phyloP scores from a whole-genome alignment of 768 basidiomycete genomes.

The Rossbeevera mucosa region DNA sequence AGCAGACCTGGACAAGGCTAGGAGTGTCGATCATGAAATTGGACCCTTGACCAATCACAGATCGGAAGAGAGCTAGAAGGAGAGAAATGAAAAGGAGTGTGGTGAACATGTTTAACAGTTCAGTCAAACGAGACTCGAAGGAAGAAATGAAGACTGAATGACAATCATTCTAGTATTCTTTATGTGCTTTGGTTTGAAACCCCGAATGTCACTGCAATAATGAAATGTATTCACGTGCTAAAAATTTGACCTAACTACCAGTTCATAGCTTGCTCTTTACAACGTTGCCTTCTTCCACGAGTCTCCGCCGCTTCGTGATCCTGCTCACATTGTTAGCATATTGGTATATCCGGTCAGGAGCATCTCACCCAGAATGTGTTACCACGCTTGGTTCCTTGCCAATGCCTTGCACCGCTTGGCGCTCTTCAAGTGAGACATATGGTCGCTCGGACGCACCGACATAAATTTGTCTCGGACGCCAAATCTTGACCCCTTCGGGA shows the following conservation, averaged over 20 bases:
- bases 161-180: conserved; percentile 9
- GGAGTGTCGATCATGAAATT: conserved; percentile 53
- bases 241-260: background rate
- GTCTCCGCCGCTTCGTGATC: conserved; percentile 30
- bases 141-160: background rate
- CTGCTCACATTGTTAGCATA: conserved; percentile 11
- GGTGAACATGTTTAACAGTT: conserved; percentile 81
- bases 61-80: conserved; percentile 51
- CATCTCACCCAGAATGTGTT: conserved; percentile 70
- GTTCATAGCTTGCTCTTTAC: conserved; percentile 28
- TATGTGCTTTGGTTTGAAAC: conserved; percentile 16
- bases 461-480: conserved; percentile 86
- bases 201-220: conserved; percentile 9
- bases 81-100: conserved; percentile 73
- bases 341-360: background rate
- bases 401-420: conserved; percentile 48
- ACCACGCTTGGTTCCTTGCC: conserved; percentile 60
- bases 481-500: conserved; percentile 87
- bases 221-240: background rate
- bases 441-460: conserved; percentile 71
- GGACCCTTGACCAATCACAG: conserved; percentile 41
- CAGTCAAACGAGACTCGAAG: background rate
- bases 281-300: conserved; percentile 23
- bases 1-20: conserved; percentile 45
- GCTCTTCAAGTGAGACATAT: conserved; percentile 63